These are phyloP conservation scores for Phytophthora pluvialis DNA, from an alignment of 352 stramenopile genomes.

Conservation along the genomic window DNA sequence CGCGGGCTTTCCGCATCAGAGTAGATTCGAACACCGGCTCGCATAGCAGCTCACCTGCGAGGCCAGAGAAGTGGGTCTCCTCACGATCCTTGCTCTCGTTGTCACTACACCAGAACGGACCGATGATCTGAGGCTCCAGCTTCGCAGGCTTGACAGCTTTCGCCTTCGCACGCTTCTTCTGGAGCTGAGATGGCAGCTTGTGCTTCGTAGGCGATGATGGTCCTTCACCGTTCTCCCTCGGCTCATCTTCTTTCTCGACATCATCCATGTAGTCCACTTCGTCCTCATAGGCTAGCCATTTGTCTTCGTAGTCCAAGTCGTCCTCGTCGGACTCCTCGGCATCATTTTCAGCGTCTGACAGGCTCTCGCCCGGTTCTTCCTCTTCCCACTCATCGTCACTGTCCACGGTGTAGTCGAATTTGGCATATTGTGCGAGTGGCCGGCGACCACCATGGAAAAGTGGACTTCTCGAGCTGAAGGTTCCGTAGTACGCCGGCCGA, in stretches of 20 bases:
- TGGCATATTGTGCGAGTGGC: slow-evolving; percentile 61
- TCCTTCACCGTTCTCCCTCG: slow-evolving; percentile 25
- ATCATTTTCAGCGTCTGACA: slow-evolving; percentile 78
- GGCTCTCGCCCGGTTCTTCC: slow-evolving; percentile 84
- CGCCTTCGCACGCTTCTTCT: slow-evolving; percentile 55
- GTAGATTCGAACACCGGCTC: slow-evolving; percentile 53
- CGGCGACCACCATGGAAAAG: slow-evolving; percentile 71
- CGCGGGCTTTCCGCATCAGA: slow-evolving; percentile 52
- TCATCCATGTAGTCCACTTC: slow-evolving; percentile 87
- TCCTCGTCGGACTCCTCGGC: slow-evolving; percentile 80
- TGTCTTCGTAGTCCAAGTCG: slow-evolving; percentile 83
- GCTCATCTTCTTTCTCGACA: slow-evolving; percentile 34
- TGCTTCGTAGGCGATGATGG: slow-evolving; percentile 46
- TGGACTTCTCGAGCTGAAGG: slow-evolving; percentile 59
- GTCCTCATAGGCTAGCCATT: slow-evolving; percentile 89
- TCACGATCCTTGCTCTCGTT: neutral
- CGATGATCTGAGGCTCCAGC: slow-evolving; percentile 65
- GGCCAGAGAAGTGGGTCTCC: slow-evolving; percentile 28
- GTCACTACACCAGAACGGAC: slow-evolving; percentile 48
- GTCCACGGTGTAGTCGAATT: slow-evolving; percentile 83
- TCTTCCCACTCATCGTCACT: slow-evolving; percentile 92
- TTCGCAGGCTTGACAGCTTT: slow-evolving; percentile 75
- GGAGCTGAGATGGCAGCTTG: slow-evolving; percentile 62
- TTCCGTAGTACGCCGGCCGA: slow-evolving; percentile 82
- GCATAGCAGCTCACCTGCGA: slow-evolving; percentile 40